These are phyloP conservation scores for Microdochium bolleyi DNA, from an alignment of 2,329 filamentous ascomycete species.

Conservation along the genomic window DNA sequence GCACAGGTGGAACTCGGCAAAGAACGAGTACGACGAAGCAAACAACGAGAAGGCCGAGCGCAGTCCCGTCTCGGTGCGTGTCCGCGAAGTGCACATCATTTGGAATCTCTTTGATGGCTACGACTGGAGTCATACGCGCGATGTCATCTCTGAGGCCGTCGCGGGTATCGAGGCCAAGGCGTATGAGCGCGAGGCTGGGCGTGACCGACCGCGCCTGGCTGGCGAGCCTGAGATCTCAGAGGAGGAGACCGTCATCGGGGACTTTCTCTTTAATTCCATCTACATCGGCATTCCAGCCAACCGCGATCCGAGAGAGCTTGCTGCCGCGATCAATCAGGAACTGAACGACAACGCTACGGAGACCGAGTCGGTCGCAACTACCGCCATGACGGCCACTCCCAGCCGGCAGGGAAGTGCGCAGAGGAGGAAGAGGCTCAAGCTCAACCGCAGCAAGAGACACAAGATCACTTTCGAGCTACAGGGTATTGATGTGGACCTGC, in stretches of 20 bases:
- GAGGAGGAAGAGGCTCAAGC: conserved; percentile 55
- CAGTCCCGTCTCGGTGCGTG: conserved; percentile 67
- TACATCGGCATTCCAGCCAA: conserved; percentile 91
- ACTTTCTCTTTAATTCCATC: conserved; percentile 97
- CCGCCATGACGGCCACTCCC: conserved; percentile 55
- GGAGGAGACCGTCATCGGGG: conserved; percentile 80
- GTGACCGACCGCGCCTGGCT: conserved; percentile 46
- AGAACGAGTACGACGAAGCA: conserved; percentile 64
- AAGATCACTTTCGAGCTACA: conserved; percentile 93
- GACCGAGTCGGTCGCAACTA: conserved; percentile 80
- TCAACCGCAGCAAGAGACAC: conserved; percentile 80
- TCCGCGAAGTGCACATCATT: conserved; percentile 85
- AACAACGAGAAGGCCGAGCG: conserved; percentile 52
- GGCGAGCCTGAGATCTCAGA: conserved; percentile 63
- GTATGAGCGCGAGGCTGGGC: conserved; percentile 59
- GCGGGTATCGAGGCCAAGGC: conserved; percentile 80
- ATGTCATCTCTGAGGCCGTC: conserved; percentile 80
- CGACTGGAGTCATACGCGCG: conserved; percentile 85
- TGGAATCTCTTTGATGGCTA: conserved; percentile 99
- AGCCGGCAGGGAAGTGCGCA: conserved; percentile 35
- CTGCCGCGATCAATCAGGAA: conserved; percentile 78
- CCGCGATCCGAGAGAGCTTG: conserved; percentile 73
- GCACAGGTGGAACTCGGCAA: conserved; percentile 72
- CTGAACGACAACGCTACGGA: conserved; percentile 82
- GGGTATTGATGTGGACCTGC: conserved; percentile 74